Conservation (phyloP, 1,139 yeast species). For the Yarrowia galli region DNA sequence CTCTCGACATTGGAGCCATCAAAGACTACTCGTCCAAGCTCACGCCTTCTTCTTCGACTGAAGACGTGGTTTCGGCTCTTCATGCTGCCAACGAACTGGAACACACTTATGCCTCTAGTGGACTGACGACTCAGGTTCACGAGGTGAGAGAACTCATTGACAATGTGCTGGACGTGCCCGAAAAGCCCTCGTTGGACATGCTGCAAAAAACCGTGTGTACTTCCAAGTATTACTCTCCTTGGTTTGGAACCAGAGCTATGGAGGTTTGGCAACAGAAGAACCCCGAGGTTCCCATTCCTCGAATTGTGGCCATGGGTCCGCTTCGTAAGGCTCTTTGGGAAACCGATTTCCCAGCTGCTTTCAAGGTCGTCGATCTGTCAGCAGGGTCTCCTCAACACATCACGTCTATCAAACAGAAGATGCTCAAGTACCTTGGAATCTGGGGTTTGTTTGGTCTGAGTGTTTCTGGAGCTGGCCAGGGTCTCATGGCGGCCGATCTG, state of each 20-base stretch:
- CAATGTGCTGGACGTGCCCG: constrained; percentile 3
- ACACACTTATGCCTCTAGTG: background rate
- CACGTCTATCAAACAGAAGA: constrained; percentile 2
- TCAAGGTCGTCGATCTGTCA: constrained; percentile 17
- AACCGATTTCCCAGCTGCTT: constrained; percentile 20
- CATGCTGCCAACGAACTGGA: constrained; percentile 29
- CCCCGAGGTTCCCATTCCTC: constrained; percentile 2
- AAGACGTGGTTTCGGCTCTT: constrained; percentile 27
- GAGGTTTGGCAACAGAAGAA: constrained; percentile 21
- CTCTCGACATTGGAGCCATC: constrained; percentile 26
- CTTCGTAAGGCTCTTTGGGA: constrained; percentile 10
- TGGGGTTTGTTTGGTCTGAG: constrained; percentile 30
- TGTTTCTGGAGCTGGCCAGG: constrained; percentile 21
- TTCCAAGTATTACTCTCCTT: constrained; percentile 8
- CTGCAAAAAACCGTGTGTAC: constrained; percentile 14
- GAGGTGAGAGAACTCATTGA: constrained; percentile 26
- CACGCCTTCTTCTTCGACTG: background rate
- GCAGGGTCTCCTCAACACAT: constrained; percentile 13
- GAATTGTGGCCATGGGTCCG: constrained; percentile 18
- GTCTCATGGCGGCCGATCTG: constrained; percentile 22
- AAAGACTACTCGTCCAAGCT: background rate
- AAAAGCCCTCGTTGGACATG: constrained; percentile 5
- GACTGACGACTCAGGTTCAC: background rate
- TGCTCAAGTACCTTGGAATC: constrained; percentile 5
- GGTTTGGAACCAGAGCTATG: constrained; percentile 32